Conservation (phyloP, 2,329 filamentous ascomycete species). For the Plectosphaerella cucumerina region DNA sequence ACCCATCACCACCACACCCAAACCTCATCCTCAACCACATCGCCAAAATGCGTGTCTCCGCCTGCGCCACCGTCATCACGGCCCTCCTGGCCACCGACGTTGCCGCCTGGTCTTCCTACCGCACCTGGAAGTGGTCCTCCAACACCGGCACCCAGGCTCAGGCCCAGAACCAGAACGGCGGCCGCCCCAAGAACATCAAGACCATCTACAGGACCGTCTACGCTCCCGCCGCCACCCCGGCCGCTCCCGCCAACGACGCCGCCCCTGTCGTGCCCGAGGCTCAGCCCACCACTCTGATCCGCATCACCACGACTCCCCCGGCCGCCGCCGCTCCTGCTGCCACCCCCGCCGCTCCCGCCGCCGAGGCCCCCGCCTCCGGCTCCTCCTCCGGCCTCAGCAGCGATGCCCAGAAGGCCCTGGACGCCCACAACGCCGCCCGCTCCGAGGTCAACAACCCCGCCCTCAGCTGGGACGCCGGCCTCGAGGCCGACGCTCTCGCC, state of each 20-base stretch:
- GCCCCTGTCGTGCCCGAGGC: neutral
- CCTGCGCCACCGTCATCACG: slow-evolving; percentile 1
- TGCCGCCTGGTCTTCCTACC: slow-evolving; percentile 5
- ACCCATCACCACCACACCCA: no score
- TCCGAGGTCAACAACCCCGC: slow-evolving; percentile 8
- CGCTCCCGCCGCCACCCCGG: slow-evolving; percentile 1
- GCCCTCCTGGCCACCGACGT: slow-evolving; percentile 10
- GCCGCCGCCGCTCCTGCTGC: slow-evolving; percentile 10
- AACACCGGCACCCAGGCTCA: neutral
- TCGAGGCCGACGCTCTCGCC: slow-evolving; percentile 19
- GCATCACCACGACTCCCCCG: slow-evolving; percentile 18
- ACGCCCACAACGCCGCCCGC: slow-evolving; percentile 12
- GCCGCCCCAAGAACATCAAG: neutral
- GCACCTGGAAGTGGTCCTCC: slow-evolving; percentile 6
- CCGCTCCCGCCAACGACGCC: no score
- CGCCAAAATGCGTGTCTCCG: slow-evolving; percentile 12
- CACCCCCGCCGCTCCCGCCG: slow-evolving; percentile 6
- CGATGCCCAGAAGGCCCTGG: slow-evolving; percentile 10
- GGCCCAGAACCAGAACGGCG: neutral
- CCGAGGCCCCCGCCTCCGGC: slow-evolving; percentile 2
- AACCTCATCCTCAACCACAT: neutral
- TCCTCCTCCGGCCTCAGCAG: slow-evolving; percentile 8
- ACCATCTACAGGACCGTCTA: neutral
- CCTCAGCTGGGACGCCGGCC: slow-evolving; percentile 19
- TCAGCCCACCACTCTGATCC: neutral